Conservation (phyloP, 257 asterid genomes). For the Primulina tabacum region DNA sequence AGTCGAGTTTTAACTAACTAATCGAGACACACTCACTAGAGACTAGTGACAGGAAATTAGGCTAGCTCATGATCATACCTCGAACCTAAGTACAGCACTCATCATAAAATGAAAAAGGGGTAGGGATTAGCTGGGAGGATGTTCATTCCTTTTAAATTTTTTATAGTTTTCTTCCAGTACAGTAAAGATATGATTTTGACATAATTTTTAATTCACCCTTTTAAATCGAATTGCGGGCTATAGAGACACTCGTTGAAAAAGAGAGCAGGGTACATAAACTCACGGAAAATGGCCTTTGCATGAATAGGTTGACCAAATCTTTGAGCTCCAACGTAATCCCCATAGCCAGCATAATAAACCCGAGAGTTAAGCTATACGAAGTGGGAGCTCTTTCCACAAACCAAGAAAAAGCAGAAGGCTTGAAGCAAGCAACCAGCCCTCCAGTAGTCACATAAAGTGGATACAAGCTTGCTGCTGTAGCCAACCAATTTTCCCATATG, state of each 20-base stretch:
- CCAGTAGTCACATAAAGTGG: constrained; percentile 85
- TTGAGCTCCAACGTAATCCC: constrained; percentile 83
- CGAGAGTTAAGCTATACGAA: constrained; percentile 73
- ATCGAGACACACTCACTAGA: no score
- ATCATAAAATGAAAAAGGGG: background rate
- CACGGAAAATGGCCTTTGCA: constrained; percentile 59
- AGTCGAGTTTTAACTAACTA: no score
- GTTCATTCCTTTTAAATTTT: no score
- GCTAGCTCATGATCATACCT: background rate
- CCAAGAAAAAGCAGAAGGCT: constrained; percentile 75
- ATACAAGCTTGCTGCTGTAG: constrained; percentile 69
- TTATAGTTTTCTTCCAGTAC: no score
- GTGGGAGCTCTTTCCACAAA: constrained; percentile 63
- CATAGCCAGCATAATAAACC: constrained; percentile 84
- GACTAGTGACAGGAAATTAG: no score
- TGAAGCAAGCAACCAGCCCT: constrained; percentile 58
- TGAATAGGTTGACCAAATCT: constrained; percentile 61
- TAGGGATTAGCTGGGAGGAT: no score
- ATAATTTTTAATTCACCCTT: background rate
- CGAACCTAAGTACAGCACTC: background rate
- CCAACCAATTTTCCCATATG: constrained; percentile 58
- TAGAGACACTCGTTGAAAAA: background rate
- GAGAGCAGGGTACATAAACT: constrained; percentile 28
- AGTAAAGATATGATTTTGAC: background rate
- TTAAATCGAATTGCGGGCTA: background rate